A percentile compares a stretch with the other conserved stretches of the same genome.
phyloP scores from a whole-genome alignment of 371 early-diverging fungal species.

The Mucor irregularis region DNA sequence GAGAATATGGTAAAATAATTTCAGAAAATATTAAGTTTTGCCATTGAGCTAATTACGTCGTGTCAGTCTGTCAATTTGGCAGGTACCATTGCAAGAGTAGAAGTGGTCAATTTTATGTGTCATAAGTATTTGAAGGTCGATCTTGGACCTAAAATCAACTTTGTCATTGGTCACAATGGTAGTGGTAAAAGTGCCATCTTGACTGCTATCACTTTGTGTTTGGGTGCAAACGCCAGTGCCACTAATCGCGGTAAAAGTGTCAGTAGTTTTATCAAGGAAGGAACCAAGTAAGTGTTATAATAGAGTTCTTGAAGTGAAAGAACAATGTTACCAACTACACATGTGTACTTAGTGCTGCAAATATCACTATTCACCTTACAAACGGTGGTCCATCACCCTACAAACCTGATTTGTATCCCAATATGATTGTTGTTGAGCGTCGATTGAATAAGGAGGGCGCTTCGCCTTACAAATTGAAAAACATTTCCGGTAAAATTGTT shows the following conservation, averaged over 20 bases:
- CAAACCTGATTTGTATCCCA: slow-evolving; percentile 78
- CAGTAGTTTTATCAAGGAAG: slow-evolving; percentile 83
- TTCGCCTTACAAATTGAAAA: slow-evolving; percentile 76
- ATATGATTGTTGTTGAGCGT: slow-evolving; percentile 81
- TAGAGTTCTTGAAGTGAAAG: not conserved
- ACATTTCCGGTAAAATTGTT: slow-evolving; percentile 57
- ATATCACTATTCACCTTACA: slow-evolving; percentile 72
- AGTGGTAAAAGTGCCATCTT: slow-evolving; percentile 96
- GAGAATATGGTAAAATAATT: not conserved
- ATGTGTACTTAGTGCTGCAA: slow-evolving; percentile 54
- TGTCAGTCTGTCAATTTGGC: slow-evolving; percentile 41
- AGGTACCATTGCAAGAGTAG: slow-evolving; percentile 82
- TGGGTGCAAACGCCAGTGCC: slow-evolving; percentile 87
- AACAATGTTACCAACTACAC: too few relatives aligned
- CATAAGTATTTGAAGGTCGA: slow-evolving; percentile 78
- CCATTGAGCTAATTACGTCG: too few relatives aligned
- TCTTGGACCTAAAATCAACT: slow-evolving; percentile 90
- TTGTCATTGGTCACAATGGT: slow-evolving; percentile 95
- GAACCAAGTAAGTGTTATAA: slow-evolving; percentile 57
- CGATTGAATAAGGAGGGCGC: slow-evolving; percentile 70
- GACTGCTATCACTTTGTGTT: slow-evolving; percentile 85
- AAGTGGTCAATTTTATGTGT: slow-evolving; percentile 94
- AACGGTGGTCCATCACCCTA: slow-evolving; percentile 86
- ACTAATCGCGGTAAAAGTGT: slow-evolving; percentile 88
- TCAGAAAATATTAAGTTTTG: not conserved